phyloP scores from a whole-genome alignment of 164 flowering plant genomes.

The Santalum album region DNA sequence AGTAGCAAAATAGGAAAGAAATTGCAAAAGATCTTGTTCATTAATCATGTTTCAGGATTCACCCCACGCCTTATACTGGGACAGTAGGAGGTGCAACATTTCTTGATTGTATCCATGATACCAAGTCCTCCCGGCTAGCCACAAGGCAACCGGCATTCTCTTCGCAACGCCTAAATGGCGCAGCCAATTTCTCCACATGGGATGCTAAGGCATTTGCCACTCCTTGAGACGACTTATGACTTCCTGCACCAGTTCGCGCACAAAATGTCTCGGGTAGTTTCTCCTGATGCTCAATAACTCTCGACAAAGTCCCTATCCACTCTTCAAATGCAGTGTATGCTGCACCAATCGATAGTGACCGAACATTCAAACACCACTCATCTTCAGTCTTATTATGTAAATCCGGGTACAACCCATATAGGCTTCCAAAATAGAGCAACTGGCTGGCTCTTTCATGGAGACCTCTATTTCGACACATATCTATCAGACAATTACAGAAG shows the following conservation, averaged over 20 bases:
- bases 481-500: slow-evolving; percentile 87
- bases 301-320: slow-evolving; percentile 65
- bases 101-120: slow-evolving; percentile 56
- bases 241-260: slow-evolving; percentile 74
- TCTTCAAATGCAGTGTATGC: slow-evolving; percentile 90
- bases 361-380: slow-evolving; percentile 76
- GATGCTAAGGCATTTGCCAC: slow-evolving; percentile 54
- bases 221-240: slow-evolving; percentile 78
- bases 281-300: slow-evolving; percentile 44
- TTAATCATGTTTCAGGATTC: no score
- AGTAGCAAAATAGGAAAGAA: no score
- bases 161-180: slow-evolving; percentile 63
- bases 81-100: slow-evolving; percentile 17
- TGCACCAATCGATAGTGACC: slow-evolving; percentile 85
- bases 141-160: slow-evolving; percentile 59
- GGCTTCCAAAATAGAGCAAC: slow-evolving; percentile 65
- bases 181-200: slow-evolving; percentile 58
- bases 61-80: slow-evolving; percentile 17
- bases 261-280: slow-evolving; percentile 50
- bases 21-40: no score
- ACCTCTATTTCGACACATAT: slow-evolving; percentile 56
- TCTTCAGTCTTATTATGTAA: slow-evolving; percentile 52
- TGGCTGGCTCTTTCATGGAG: slow-evolving; percentile 67
- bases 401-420: slow-evolving; percentile 74
- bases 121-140: slow-evolving; percentile 58